These are phyloP conservation scores for Entonaema liquescens DNA, from an alignment of 495 filamentous ascomycete genomes.

Conservation along the genomic window DNA sequence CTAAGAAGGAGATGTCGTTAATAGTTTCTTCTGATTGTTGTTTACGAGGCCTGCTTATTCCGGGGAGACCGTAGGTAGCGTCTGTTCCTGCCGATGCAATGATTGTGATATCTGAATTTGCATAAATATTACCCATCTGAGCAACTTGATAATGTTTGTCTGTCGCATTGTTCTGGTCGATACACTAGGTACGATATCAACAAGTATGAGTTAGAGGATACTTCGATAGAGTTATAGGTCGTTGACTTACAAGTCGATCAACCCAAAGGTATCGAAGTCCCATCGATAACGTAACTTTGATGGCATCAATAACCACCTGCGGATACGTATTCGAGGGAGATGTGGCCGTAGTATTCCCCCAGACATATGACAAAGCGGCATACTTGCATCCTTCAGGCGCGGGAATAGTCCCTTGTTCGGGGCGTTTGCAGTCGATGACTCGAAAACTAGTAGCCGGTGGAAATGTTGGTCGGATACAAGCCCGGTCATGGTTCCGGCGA, in stretches of 20 bases:
- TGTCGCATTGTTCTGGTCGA: conserved; percentile 43
- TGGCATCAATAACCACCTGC: background rate
- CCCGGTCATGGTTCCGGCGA: background rate
- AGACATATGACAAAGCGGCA: background rate
- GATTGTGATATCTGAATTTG: conserved; percentile 45
- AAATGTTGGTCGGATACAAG: background rate
- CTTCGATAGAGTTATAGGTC: background rate
- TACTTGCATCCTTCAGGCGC: background rate
- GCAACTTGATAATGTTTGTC: conserved; percentile 44
- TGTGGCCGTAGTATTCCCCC: background rate
- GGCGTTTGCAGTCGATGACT: background rate
- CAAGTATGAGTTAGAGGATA: background rate
- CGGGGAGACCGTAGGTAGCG: conserved; percentile 20
- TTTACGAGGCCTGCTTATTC: conserved; percentile 2
- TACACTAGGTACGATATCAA: too few species aligned
- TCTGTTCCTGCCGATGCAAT: conserved; percentile 44
- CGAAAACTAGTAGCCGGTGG: background rate
- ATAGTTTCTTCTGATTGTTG: background rate
- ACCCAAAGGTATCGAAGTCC: conserved; percentile 14
- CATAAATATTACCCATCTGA: conserved; percentile 50
- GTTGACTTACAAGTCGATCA: background rate
- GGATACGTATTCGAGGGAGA: background rate
- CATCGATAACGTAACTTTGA: background rate
- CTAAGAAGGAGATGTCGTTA: background rate
- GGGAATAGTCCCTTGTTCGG: background rate